These are phyloP conservation scores for Periconia sp. DNA, from an alignment of 2,329 filamentous ascomycete species.

Conservation along the genomic window DNA sequence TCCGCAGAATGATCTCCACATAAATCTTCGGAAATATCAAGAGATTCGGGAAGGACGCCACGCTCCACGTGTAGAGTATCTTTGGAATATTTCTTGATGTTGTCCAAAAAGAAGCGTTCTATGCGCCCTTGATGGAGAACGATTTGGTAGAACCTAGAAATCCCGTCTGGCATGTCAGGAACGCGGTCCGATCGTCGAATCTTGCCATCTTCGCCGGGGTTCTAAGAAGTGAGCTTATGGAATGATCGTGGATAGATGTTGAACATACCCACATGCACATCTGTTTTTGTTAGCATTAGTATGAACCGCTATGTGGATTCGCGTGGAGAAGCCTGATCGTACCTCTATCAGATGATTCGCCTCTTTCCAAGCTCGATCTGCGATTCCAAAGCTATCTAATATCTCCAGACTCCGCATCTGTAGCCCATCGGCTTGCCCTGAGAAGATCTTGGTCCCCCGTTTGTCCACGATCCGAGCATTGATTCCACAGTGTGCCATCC, in stretches of 20 bases:
- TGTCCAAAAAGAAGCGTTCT: conserved; percentile 67
- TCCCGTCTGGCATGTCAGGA: conserved; percentile 62
- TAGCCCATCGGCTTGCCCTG: conserved; percentile 47
- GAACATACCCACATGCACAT: conserved; percentile 43
- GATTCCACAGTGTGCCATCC: conserved; percentile 45
- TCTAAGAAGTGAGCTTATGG: conserved; percentile 42
- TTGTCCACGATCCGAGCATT: conserved; percentile 47
- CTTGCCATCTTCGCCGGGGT: conserved; percentile 60
- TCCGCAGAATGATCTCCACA: conserved; percentile 49
- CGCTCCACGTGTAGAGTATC: conserved; percentile 58
- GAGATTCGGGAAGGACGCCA: conserved; percentile 58
- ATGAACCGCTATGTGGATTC: not conserved
- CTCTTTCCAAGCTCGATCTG: conserved; percentile 65
- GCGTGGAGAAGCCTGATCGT: conserved; percentile 12
- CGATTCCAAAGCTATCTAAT: conserved; percentile 67
- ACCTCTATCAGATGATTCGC: conserved; percentile 71
- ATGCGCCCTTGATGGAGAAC: conserved; percentile 73
- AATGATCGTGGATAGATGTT: not conserved
- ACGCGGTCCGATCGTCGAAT: conserved; percentile 63
- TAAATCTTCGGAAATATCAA: conserved; percentile 57
- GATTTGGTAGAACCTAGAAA: conserved; percentile 65
- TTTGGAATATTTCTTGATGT: conserved; percentile 58
- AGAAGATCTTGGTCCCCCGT: conserved; percentile 43
- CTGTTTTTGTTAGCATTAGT: conserved; percentile 10
- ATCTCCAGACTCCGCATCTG: conserved; percentile 48